Evolutionary conservation across 1,284 basidiomycete species (phyloP).

Genomic region (Cystobasidium slooffiae): DNA sequence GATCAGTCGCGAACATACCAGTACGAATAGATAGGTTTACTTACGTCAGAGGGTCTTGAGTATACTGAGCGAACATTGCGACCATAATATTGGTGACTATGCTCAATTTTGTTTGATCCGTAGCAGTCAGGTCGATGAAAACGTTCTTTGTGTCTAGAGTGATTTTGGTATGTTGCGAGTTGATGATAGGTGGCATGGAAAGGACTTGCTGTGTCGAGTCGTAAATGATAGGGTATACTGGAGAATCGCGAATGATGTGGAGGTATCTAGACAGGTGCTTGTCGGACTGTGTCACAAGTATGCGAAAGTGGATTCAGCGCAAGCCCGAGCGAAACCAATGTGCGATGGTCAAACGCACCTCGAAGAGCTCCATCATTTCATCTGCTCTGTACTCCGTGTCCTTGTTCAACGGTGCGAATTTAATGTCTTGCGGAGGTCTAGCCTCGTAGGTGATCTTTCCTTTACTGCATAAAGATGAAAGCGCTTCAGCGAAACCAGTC

Average conservation of each 20-base stretch:
- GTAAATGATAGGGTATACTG: conserved; percentile 98
- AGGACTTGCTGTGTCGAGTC: conserved; percentile 83
- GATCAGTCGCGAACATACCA: neutral
- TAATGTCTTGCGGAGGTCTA: conserved; percentile 82
- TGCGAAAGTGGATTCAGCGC: neutral
- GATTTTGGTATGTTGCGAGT: conserved; percentile 97
- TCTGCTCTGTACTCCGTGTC: conserved; percentile 74
- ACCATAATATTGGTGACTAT: conserved; percentile 93
- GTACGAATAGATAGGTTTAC: conserved; percentile 53
- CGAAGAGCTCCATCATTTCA: conserved; percentile 86
- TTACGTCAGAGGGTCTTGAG: conserved; percentile 85
- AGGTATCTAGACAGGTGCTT: conserved; percentile 89
- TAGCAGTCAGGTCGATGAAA: conserved; percentile 96
- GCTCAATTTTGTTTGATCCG: conserved; percentile 94
- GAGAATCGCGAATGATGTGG: conserved; percentile 89
- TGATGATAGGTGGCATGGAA: conserved; percentile 98
- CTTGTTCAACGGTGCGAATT: conserved; percentile 84
- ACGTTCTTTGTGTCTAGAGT: conserved; percentile 90
- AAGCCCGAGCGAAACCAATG: neutral
- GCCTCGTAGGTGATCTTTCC: conserved; percentile 74
- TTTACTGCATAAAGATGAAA: conserved; percentile 29
- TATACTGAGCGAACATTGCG: conserved; percentile 98
- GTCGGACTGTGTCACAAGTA: conserved; percentile 68
- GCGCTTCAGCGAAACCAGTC: neutral
- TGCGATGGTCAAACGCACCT: conserved; percentile 63